Base-by-base conservation (phyloP, 768 basidiomycete species). In the Tulasnella sp. region DNA sequence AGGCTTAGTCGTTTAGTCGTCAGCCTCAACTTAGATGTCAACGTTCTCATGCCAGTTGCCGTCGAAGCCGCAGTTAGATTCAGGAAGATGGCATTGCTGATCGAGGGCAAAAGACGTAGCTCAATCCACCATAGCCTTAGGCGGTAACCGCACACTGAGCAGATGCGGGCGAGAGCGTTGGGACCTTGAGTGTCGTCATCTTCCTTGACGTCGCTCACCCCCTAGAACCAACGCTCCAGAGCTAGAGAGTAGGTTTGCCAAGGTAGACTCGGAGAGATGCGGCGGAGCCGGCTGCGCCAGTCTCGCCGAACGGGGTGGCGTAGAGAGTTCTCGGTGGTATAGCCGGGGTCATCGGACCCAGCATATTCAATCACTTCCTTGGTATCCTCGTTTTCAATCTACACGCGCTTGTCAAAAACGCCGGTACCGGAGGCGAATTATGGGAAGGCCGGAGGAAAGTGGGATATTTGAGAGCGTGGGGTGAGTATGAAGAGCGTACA, bases 321-420 rank as follows among this genome's bases (percentile, higher is more conserved):
- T 76, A 76, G 42, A 76, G 39, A 19, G 75, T 76, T 76, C 21
- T 76, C 52, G 10, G 44, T 14, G 42, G 75, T 76, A 27, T 48
- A 76, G 73, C n/a, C 40, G 75, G 75, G 38, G 52, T 46, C 36
- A 48, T 36, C 42, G 46, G 44, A 76, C 75, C 75, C 56, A n/a
- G 44, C 75, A 36, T 76, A 76, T 76, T 76, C 75, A n/a, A 76
- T 48, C 48, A 76, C 46, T 58, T 76, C 44, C 40, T 76, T 76
- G 44, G 42, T 76, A 36, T 76, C 75, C 27, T 36, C 44, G 36
- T 56, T 56, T 31, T 48, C 48, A 44, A 56, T 48, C 14, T 76
- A 76, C n/a, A 76, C 48, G 1, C 42, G 44, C 24, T 48, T 76
- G 46, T 58, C 24, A 36, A 76, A 48, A 27, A 56, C 75, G 75